phyloP scores from a whole-genome alignment of 257 asterid genomes.

The Solanum lignicaule region DNA sequence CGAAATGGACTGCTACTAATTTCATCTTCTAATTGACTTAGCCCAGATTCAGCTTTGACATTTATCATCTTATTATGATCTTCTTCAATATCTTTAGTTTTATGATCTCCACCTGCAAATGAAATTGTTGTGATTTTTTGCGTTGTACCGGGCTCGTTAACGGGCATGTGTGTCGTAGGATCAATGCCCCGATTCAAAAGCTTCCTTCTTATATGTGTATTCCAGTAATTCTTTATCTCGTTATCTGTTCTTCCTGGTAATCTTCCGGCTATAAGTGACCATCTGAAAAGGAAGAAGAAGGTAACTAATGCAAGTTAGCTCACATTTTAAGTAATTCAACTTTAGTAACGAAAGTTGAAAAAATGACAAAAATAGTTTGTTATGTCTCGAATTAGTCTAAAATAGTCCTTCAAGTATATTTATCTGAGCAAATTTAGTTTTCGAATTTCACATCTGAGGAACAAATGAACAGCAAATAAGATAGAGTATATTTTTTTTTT shows the following conservation, averaged over 20 bases:
- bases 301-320: not conserved
- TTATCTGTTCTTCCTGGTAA: slow-evolving; percentile 90
- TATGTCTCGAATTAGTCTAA: not conserved
- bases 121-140: slow-evolving; percentile 29
- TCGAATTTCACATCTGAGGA: too few species aligned
- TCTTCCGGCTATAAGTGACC: slow-evolving; percentile 93
- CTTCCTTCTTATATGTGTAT: slow-evolving; percentile 76
- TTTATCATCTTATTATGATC: not conserved
- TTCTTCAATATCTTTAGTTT: not conserved
- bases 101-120: slow-evolving; percentile 17
- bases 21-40: not conserved
- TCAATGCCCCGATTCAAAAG: slow-evolving; percentile 74
- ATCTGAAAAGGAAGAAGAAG: slow-evolving; percentile 17
- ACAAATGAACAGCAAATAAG: too few species aligned
- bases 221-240: slow-evolving; percentile 92
- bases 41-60: not conserved
- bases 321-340: not conserved
- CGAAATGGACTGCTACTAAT: slow-evolving; percentile 11
- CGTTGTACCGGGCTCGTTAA: slow-evolving; percentile 18
- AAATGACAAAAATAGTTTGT: not conserved
- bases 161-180: slow-evolving; percentile 63
- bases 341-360: not conserved
- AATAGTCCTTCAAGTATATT: not conserved
- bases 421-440: not conserved
- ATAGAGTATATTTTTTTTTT: too few species aligned